Evolutionary conservation across 352 stramenopile genomes (phyloP), one percentile per base, ranked within the genome.

Genomic region (Phytophthora pluvialis): DNA sequence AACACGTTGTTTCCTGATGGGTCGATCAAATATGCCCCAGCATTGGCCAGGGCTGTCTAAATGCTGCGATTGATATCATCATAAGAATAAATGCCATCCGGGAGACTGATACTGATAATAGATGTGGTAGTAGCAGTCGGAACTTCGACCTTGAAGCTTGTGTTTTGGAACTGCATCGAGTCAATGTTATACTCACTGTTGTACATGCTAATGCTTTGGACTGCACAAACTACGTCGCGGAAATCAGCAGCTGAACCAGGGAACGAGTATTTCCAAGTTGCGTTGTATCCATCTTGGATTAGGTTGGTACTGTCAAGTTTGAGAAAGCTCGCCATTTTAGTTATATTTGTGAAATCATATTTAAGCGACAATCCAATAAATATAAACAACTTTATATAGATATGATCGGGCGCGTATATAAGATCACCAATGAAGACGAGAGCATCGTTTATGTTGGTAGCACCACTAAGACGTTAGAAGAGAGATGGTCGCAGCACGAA

Each of bases 101-200:
- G 13, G 0, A 60, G 32, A 13, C 0, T 50, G 0, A 60, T 45
- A 16, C 6, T 35, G 3, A 66, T 33, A 9, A 13, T 66, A 15
- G 47, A 53, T 3, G 47, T 53, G 3, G 58, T 66, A 18, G 40
- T 47, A 4, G 40, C 58, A 3, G 58, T 66, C 18, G 58, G 58
- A 0, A 66, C 39, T 42, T 50, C 52, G 8, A 60, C 13, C 18
- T 60, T 49, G 39, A 60, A 50, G 0, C 8, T 42, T 12, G 36
- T 59, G 16, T 59, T 59, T 39, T 39, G 39, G 15, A 59, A 59
- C 13, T 47, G 36, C 4, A 59, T 38, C 4, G 36, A 0, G 9
- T 49, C 28, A 18, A 59, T 59, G 11, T 49, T 59, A 7, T 49
- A 49, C 2, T 59, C 38, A 1, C 0, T 9, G 38, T 48, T 42